Evolutionary conservation across 441 rosid species (phyloP), one percentile per base, ranked within the genome.

Genomic region (Erodium texanum): DNA sequence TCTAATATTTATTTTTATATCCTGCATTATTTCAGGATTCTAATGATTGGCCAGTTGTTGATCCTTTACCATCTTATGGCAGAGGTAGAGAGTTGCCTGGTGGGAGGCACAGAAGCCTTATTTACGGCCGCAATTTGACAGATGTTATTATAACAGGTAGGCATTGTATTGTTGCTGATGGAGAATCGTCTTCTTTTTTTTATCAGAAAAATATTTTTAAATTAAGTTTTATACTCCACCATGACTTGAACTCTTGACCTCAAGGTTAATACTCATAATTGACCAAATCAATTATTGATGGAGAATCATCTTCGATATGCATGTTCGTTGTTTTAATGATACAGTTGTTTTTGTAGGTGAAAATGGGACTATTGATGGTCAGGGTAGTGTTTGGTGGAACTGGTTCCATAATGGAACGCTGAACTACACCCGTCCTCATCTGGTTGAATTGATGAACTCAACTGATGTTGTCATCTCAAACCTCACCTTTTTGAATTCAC

Each of bases 31-130:
- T 66, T 72, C 82, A 94, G 99, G 76, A 82, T 72, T 75, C 91
- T 19, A 89, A 79, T 77, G 82, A 88, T 82, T 94, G 99, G 99
- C 97, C 99, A 0, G 81, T 91, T 75, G 83, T 94, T 76, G 96
- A 91, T 79, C 92, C 99, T 62, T 80, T 94, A 66, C 96, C 99
- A 65, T 94, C 99, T 65, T 94, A 94, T 75, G 99, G 99, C 66
- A 83, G 96, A 70, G 99, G 99, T 66, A 84, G 97, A 78, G 99
- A 91, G 78, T 79, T 91, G 71, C 96, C 96, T 10, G 97, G 97
- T 68, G 79, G 71, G 74, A 87, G 99, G 73, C 92, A 94, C 72
- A 84, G 85, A 66, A 94, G 99, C 83, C 96, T 94, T 68, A 87
- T 94, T 61, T 94, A 78, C 74, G 99, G 99, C 67, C 84, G 68